phyloP scores from a whole-genome alignment of 2,329 filamentous ascomycete genomes.

The Clonostachys rhizophaga region DNA sequence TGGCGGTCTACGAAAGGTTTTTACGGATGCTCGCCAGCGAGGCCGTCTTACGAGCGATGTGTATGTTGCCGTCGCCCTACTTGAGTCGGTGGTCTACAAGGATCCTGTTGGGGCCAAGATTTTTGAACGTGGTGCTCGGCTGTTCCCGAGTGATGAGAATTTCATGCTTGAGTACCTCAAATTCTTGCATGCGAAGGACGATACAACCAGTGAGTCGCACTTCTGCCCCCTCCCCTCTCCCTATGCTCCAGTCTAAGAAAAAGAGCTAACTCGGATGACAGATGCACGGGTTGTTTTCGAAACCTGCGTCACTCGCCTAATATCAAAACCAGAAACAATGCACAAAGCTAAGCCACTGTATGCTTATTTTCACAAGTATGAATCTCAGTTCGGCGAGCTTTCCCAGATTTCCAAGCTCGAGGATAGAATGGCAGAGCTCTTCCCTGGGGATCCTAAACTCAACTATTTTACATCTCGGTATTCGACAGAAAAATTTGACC shows the following conservation, averaged over 20 bases:
- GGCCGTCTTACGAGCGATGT: conserved; percentile 91
- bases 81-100: conserved; percentile 95
- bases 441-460: conserved; percentile 78
- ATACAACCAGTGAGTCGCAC: conserved; percentile 75
- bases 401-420: conserved; percentile 88
- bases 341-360: conserved; percentile 81
- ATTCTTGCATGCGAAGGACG: conserved; percentile 86
- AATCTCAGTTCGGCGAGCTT: conserved; percentile 90
- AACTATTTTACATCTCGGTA: conserved; percentile 74
- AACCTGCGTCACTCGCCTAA: conserved; percentile 80
- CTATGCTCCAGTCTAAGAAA: not conserved
- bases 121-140: conserved; percentile 86
- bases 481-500: conserved; percentile 69
- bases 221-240: not conserved
- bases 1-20: conserved; percentile 84
- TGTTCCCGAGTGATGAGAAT: conserved; percentile 89
- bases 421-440: conserved; percentile 89
- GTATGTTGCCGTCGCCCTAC: conserved; percentile 86
- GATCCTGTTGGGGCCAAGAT: conserved; percentile 91
- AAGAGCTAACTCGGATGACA: conserved; percentile 8
- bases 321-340: conserved; percentile 69
- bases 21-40: conserved; percentile 80
- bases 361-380: conserved; percentile 89
- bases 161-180: conserved; percentile 97
- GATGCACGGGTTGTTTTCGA: conserved; percentile 87